These are phyloP conservation scores for Fusarium verticillioides DNA, from an alignment of 2,329 filamentous ascomycete genomes.

Conservation along the genomic window DNA sequence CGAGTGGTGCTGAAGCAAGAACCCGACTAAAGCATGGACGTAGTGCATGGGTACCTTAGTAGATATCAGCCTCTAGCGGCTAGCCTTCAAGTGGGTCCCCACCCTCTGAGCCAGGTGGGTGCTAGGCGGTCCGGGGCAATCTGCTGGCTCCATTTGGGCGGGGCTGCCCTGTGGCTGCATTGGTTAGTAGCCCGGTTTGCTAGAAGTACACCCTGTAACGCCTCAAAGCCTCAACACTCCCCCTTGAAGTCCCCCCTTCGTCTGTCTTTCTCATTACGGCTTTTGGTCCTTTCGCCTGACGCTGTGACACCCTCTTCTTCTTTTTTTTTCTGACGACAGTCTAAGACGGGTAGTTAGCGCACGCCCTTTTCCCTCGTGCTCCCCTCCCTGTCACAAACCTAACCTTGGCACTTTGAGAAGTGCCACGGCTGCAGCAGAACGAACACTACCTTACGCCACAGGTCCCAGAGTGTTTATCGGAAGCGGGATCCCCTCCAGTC, in stretches of 20 bases:
- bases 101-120: not conserved
- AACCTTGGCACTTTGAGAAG: constrained; percentile 10
- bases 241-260: not conserved
- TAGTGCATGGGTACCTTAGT: constrained; percentile 16
- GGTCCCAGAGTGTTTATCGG: constrained; percentile 10
- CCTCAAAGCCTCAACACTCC: not conserved
- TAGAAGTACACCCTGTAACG: not conserved
- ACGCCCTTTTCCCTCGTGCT: constrained; percentile 15
- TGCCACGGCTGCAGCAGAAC: constrained; percentile 8
- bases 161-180: constrained; percentile 6
- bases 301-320: constrained; percentile 11
- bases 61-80: constrained; percentile 10
- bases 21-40: constrained; percentile 19
- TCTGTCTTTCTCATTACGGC: not conserved
- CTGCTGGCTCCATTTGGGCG: not conserved
- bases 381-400: constrained; percentile 3
- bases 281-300: constrained; percentile 6
- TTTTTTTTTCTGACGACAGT: not conserved
- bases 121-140: constrained; percentile 7
- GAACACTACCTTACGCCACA: not conserved
- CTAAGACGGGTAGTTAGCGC: constrained; percentile 7
- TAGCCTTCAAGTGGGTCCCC: not conserved
- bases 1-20: constrained; percentile 34
- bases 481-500: not conserved
- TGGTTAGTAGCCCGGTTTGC: not conserved